Conservation (phyloP, 805 yeast species). For the Lipomyces lipofer region DNA sequence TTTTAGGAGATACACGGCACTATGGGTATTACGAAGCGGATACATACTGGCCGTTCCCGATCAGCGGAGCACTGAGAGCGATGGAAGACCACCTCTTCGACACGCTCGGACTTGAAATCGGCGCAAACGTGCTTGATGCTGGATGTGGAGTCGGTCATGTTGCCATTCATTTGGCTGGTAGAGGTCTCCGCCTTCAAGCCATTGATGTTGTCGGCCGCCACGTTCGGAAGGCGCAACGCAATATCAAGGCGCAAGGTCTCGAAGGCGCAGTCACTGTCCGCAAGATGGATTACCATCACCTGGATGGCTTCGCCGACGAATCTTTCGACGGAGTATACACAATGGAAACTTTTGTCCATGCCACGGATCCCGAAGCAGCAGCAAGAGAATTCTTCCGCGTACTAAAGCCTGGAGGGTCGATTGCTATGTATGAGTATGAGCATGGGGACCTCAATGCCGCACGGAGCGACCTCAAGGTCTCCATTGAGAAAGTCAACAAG, state of each 20-base stretch:
- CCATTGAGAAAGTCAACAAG: background rate
- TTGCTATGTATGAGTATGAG: background rate
- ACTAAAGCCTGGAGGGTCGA: background rate
- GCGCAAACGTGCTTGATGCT: background rate
- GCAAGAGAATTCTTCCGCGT: background rate
- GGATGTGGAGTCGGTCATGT: constrained; percentile 1
- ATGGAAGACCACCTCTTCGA: constrained; percentile 1
- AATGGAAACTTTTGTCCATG: background rate
- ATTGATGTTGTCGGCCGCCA: background rate
- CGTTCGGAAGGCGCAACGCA: background rate
- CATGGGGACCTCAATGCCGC: background rate
- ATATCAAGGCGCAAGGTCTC: background rate
- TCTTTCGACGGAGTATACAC: constrained; percentile 1
- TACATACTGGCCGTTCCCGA: background rate
- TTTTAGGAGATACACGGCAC: background rate
- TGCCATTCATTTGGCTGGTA: background rate
- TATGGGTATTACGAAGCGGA: background rate
- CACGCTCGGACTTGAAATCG: background rate
- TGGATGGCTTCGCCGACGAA: background rate
- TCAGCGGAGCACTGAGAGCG: background rate
- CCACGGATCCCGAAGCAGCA: background rate
- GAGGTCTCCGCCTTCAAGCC: background rate
- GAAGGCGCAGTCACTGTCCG: background rate
- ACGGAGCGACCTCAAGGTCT: background rate
- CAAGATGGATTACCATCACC: constrained; percentile 1